These are phyloP conservation scores for Penicillium crystallinum DNA, from an alignment of 495 filamentous ascomycete species.

Conservation along the genomic window DNA sequence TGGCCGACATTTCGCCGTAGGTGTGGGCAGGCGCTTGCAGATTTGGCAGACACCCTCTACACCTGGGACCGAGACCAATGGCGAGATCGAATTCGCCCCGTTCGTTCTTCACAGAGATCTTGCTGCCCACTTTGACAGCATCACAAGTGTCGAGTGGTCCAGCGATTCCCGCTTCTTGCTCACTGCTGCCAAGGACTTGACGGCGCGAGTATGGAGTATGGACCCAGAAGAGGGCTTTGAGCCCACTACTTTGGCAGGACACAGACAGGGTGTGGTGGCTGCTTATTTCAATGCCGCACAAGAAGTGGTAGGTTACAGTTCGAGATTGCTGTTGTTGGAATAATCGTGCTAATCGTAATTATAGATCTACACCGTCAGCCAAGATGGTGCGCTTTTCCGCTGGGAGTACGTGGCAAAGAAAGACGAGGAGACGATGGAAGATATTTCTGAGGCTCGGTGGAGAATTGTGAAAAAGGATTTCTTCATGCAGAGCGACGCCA, in stretches of 20 bases:
- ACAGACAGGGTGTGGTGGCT: constrained; percentile 77
- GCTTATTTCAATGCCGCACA: constrained; percentile 94
- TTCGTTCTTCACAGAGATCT: constrained; percentile 85
- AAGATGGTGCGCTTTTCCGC: constrained; percentile 61
- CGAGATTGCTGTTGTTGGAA: constrained; percentile 37
- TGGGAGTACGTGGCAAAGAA: constrained; percentile 56
- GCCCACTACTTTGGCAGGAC: constrained; percentile 83
- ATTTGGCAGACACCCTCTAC: constrained; percentile 93
- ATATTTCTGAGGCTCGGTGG: constrained; percentile 66
- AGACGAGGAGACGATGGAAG: constrained; percentile 55
- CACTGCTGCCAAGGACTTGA: constrained; percentile 85
- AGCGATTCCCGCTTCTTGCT: constrained; percentile 92
- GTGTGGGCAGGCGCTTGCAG: constrained; percentile 77
- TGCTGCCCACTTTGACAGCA: constrained; percentile 79
- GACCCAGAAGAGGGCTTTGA: constrained; percentile 81
- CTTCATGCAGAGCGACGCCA: constrained; percentile 86
- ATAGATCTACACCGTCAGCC: constrained; percentile 70
- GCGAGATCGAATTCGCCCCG: constrained; percentile 89
- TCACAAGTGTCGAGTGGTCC: constrained; percentile 87
- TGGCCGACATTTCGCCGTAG: constrained; percentile 83
- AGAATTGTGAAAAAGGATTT: constrained; percentile 81
- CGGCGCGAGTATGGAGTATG: constrained; percentile 89
- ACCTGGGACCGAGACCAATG: constrained; percentile 67
- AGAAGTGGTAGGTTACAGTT: constrained; percentile 55
- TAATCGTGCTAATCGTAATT: constrained; percentile 36